These are phyloP conservation scores for Heliamphora pulchella DNA, from an alignment of 179 eudicot genomes.

Conservation along the genomic window DNA sequence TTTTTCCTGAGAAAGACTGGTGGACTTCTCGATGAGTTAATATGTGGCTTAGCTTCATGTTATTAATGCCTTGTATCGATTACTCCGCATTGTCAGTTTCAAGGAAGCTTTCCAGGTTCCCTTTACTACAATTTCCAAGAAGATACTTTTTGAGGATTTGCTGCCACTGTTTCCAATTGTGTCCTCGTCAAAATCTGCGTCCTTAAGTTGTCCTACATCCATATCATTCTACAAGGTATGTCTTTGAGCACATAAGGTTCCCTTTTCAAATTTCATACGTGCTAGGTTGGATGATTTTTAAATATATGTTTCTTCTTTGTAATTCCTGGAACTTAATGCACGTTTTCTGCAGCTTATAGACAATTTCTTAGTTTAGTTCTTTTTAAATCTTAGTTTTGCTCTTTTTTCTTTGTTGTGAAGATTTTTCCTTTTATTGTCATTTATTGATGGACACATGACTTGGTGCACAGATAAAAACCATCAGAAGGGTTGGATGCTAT, in stretches of 20 bases:
- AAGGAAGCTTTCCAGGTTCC: constrained; percentile 90
- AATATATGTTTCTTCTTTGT: constrained; percentile 4
- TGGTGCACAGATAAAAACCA: neutral
- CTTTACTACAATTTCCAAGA: constrained; percentile 56
- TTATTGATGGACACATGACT: neutral
- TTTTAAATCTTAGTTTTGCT: too few relatives aligned
- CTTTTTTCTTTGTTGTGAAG: neutral
- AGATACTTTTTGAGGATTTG: constrained; percentile 55
- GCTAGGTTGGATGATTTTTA: neutral
- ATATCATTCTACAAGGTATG: constrained; percentile 76
- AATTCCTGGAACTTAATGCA: constrained; percentile 3
- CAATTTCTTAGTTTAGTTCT: neutral
- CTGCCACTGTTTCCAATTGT: constrained; percentile 71
- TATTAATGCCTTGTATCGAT: constrained; percentile 16
- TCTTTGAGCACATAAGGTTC: neutral
- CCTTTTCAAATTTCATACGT: neutral
- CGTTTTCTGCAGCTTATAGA: neutral
- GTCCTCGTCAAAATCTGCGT: constrained; percentile 32
- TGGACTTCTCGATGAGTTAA: neutral
- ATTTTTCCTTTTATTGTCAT: neutral
- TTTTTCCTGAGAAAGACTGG: neutral
- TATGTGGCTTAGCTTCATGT: neutral
- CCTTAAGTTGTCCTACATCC: constrained; percentile 43
- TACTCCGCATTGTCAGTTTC: constrained; percentile 47
- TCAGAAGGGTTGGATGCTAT: neutral